phyloP scores from a whole-genome alignment of 805 yeast species.

The Torulaspora delbrueckii region DNA sequence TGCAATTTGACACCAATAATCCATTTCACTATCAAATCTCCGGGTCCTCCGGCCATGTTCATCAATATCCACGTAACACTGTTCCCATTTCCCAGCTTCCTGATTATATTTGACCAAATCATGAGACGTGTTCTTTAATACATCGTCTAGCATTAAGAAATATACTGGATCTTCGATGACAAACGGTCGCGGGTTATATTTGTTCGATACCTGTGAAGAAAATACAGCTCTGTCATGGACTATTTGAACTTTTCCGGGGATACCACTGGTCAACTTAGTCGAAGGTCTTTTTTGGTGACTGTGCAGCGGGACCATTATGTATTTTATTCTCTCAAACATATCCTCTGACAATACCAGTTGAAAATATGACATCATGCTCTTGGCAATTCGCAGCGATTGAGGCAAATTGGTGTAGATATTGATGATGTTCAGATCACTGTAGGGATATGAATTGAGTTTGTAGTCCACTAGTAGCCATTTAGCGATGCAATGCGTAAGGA shows the following conservation, averaged over 20 bases:
- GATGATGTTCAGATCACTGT: slow-evolving; percentile 49
- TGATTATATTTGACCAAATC: slow-evolving; percentile 23
- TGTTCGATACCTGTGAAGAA: slow-evolving; percentile 10
- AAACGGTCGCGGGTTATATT: slow-evolving; percentile 6
- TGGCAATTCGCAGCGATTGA: slow-evolving; percentile 19
- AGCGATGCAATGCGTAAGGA: slow-evolving; percentile 46
- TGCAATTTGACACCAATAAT: slow-evolving; percentile 26
- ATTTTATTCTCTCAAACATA: slow-evolving; percentile 25
- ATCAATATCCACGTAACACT: slow-evolving; percentile 21
- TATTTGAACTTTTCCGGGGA: slow-evolving; percentile 22
- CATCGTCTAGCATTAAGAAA: slow-evolving; percentile 29
- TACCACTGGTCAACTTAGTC: slow-evolving; percentile 5
- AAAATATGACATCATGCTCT: slow-evolving; percentile 21
- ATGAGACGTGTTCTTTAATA: slow-evolving; percentile 25
- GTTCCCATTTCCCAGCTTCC: slow-evolving; percentile 21
- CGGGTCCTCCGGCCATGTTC: slow-evolving; percentile 5
- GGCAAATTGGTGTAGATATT: slow-evolving; percentile 28
- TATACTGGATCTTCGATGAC: slow-evolving; percentile 31
- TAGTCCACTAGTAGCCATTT: slow-evolving; percentile 69
- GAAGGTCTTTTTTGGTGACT: slow-evolving; percentile 8
- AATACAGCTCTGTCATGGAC: slow-evolving; percentile 16
- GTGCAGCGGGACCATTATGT: slow-evolving; percentile 30
- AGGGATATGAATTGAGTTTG: slow-evolving; percentile 62
- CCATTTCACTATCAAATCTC: slow-evolving; percentile 18
- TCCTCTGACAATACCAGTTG: slow-evolving; percentile 15